Evolutionary conservation across 768 basidiomycete genomes (phyloP), one percentile per base, ranked within the genome.

Genomic region (Mycena chlorophos): DNA sequence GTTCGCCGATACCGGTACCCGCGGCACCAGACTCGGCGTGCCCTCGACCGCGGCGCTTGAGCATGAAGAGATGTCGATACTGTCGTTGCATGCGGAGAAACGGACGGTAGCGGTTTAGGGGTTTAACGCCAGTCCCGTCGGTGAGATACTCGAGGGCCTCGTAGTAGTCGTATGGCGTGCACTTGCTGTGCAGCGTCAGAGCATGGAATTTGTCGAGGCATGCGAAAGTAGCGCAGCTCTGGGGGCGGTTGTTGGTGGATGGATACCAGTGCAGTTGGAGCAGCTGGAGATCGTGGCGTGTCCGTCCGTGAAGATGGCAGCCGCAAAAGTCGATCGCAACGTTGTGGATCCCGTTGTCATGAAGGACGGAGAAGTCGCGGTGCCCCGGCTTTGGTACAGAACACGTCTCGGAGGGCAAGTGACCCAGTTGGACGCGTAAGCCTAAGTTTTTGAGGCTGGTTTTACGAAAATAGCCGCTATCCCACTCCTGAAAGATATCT

Each of bases 1-100:
- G 61, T 53, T 67, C 65, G 0, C 75, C 70, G 14, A 52, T 52
- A 23, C 50, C 30, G 1, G 70, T 71, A 5, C 31, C 56, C 2
- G 19, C 22, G 4, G 53, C 54, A 3, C 67, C 61, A 22, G 46
- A 54, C 49, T 59, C 55, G 56, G 67, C 56, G 55, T 70, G 64
- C 45, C 66, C 62, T 34, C 66, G 37, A 25, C 69, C 60, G 39
- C 63, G 49, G 5, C 67, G 54, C 58, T 69, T 58, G 49, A 72
- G 52, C 62, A 65, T 62, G 45, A 64, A 56, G 4, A 73, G 27
- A 49, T 71, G 65, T 0, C 63, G 53, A 37, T 55, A 74, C 29
- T 66, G 37, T 0, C 60, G 53, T 3, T 61, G 17, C 25, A 59
- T 51, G 0, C 45, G 42, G 5, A 61, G 19, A 31, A 65, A 56